These are phyloP conservation scores for Hypoxylon sp. DNA, from an alignment of 2,329 filamentous ascomycete species.

Conservation along the genomic window DNA sequence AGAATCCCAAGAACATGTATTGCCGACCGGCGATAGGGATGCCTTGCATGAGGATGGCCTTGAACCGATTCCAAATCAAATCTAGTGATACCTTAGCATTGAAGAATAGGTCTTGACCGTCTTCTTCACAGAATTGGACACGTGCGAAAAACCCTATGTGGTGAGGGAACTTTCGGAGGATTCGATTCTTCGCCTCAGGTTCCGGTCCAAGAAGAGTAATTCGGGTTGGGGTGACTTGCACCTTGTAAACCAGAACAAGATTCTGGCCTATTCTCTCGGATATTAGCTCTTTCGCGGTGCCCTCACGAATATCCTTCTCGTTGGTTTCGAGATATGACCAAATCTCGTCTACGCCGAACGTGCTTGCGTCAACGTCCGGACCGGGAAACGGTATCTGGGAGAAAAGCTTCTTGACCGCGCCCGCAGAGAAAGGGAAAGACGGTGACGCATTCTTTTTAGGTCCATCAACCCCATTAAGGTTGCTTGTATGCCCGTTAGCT, in stretches of 20 bases:
- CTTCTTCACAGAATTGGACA: constrained; percentile 82
- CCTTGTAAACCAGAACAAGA: constrained; percentile 68
- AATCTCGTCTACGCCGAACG: constrained; percentile 55
- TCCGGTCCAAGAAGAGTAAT: constrained; percentile 73
- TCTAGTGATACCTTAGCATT: constrained; percentile 67
- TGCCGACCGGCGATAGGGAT: constrained; percentile 74
- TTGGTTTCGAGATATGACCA: constrained; percentile 58
- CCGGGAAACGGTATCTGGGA: constrained; percentile 68
- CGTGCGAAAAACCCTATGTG: constrained; percentile 76
- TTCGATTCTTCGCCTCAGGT: constrained; percentile 77
- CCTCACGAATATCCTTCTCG: constrained; percentile 58
- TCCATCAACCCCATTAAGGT: not conserved
- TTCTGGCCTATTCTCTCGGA: constrained; percentile 56
- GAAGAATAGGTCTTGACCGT: constrained; percentile 74
- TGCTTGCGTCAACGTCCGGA: constrained; percentile 63
- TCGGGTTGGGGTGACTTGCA: constrained; percentile 72
- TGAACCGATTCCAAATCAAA: constrained; percentile 72
- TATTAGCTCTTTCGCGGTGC: constrained; percentile 46
- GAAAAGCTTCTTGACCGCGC: constrained; percentile 68
- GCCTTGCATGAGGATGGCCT: constrained; percentile 68
- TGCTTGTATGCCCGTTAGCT: not conserved
- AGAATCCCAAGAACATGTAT: constrained; percentile 82
- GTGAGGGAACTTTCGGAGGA: constrained; percentile 75
- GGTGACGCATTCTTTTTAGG: constrained; percentile 45
- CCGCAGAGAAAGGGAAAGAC: constrained; percentile 62